Conservation (phyloP, 2,329 filamentous ascomycete species). For the Teratosphaeria viscida region DNA sequence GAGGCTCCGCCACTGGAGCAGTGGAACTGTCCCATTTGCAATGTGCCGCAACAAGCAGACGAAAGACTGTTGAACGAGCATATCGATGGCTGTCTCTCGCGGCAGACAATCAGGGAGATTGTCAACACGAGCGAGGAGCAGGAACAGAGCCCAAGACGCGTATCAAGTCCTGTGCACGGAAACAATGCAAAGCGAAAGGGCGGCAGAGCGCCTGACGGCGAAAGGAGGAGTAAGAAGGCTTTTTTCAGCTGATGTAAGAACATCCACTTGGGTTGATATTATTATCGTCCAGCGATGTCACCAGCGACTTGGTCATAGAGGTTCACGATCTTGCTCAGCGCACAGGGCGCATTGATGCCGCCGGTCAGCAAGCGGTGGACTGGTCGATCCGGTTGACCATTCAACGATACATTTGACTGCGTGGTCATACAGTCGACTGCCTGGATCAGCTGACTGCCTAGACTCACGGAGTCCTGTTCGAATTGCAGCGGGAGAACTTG, state of each 20-base stretch:
- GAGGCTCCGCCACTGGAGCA: conserved; percentile 28
- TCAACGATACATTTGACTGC: too few species aligned
- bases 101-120: conserved; percentile 73
- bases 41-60: conserved; percentile 61
- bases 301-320: too few species aligned
- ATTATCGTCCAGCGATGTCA: not conserved
- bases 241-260: not conserved
- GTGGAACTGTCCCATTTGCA: conserved; percentile 86
- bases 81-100: conserved; percentile 82
- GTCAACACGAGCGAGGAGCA: conserved; percentile 40
- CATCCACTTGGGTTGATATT: not conserved
- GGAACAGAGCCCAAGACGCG: not conserved
- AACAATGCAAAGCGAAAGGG: conserved; percentile 20
- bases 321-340: too few species aligned
- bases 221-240: not conserved
- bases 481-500: too few species aligned
- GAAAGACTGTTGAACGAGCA: conserved; percentile 79
- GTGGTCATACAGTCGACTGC: too few species aligned
- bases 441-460: too few species aligned
- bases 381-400: too few species aligned
- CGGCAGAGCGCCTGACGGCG: conserved; percentile 5
- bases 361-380: too few species aligned
- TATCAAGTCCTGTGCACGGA: conserved; percentile 5
- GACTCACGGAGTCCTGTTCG: too few species aligned
- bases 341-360: too few species aligned